These are phyloP conservation scores for Plasmodium ovale DNA, from an alignment of 169 alveolate species.

Conservation along the genomic window DNA sequence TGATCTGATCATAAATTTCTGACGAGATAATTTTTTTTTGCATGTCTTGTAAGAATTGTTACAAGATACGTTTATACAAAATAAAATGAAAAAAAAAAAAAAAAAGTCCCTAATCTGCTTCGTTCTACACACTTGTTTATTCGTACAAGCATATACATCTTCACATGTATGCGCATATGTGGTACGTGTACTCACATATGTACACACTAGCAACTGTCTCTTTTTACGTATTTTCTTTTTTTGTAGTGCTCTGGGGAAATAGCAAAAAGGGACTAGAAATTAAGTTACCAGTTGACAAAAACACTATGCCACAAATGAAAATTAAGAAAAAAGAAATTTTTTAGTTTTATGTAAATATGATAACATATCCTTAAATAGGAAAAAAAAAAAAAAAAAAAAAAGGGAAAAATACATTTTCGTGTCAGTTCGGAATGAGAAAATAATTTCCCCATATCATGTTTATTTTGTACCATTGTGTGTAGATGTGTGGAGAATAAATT, in stretches of 20 bases:
- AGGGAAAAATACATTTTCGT: no score
- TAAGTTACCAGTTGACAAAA: slow-evolving; percentile 26
- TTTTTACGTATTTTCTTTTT: neutral
- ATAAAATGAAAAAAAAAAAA: neutral
- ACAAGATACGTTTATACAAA: no score
- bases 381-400: neutral
- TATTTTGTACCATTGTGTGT: no score
- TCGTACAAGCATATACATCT: neutral
- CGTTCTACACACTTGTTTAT: no score
- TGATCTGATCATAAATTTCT: neutral
- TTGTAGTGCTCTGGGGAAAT: slow-evolving; percentile 67
- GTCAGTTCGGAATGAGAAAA: neutral
- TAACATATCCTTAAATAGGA: neutral
- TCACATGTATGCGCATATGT: neutral
- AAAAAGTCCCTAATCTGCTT: neutral
- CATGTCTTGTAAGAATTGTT: no score
- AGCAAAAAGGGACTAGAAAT: slow-evolving; percentile 55
- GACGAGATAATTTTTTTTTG: no score
- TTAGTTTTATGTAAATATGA: neutral
- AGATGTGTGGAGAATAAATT: no score
- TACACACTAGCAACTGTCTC: neutral
- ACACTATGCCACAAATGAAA: slow-evolving; percentile 9
- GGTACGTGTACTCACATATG: neutral
- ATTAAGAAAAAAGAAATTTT: slow-evolving; percentile 15
- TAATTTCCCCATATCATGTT: no score